Percentiles rank a stretch among this genome's conserved stretches.
Evolutionary conservation across 345 rosid genomes (phyloP).

Genomic region (Raphanus raphanistrum): DNA sequence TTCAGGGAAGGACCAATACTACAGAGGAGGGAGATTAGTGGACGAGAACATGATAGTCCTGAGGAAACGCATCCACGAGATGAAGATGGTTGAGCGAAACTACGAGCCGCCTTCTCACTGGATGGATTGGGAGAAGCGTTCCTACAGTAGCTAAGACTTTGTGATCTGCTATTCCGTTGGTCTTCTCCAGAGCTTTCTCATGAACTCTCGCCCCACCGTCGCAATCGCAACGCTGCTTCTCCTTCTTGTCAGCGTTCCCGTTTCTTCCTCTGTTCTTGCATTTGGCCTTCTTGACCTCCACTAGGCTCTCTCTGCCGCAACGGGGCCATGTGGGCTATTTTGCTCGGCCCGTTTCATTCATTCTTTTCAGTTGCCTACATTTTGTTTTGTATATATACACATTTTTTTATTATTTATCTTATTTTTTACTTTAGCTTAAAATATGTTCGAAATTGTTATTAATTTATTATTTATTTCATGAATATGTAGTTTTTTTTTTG

Average conservation of each 20-base stretch:
- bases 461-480: neutral
- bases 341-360: neutral
- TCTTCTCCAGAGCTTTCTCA: conserved; percentile 50
- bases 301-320: conserved; percentile 16
- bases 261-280: conserved; percentile 37
- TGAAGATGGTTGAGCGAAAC: conserved; percentile 64
- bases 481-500: neutral
- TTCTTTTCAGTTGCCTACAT: neutral
- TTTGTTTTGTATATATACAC: neutral
- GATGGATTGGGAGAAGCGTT: conserved; percentile 77
- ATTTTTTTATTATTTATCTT: conserved; percentile 11
- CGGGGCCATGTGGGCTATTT: conserved; percentile 12
- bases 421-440: neutral
- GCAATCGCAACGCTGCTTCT: conserved; percentile 47
- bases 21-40: conserved; percentile 42
- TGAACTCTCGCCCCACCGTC: conserved; percentile 60
- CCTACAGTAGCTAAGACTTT: conserved; percentile 47
- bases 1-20: conserved; percentile 28
- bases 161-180: conserved; percentile 53
- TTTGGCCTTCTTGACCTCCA: conserved; percentile 30
- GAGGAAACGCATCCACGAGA: conserved; percentile 57
- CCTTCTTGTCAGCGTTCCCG: conserved; percentile 50
- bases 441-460: neutral
- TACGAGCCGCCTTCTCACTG: conserved; percentile 65
- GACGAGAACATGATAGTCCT: conserved; percentile 68